Evolutionary conservation across 192 early-diverging fungal species (phyloP).

Genomic region (Helicostylum pulchrum): DNA sequence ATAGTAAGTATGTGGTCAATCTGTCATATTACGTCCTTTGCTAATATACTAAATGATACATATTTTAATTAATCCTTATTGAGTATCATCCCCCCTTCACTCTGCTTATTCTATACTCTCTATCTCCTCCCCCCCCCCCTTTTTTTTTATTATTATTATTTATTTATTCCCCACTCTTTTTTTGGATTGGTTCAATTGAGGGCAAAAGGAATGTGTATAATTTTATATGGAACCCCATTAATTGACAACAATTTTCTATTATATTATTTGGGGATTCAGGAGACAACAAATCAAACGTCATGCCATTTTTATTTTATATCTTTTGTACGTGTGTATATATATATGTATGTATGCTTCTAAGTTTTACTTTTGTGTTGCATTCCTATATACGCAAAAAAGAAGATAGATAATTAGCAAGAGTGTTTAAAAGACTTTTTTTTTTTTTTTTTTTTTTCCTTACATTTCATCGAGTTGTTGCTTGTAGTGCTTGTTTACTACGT

Average conservation of each 20-base stretch:
- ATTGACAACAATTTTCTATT: background rate
- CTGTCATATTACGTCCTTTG: background rate
- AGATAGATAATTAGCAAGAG: no score
- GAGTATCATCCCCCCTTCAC: background rate
- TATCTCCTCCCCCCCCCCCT: background rate
- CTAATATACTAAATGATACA: background rate
- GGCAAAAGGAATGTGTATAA: background rate
- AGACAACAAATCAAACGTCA: background rate
- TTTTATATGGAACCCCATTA: background rate
- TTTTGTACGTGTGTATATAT: background rate
- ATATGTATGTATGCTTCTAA: background rate
- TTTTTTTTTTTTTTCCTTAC: conserved; percentile 24
- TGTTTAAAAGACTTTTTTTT: background rate
- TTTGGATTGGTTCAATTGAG: background rate
- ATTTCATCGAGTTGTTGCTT: conserved; percentile 55
- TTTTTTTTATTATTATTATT: background rate
- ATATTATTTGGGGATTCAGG: background rate
- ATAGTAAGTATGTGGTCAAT: background rate
- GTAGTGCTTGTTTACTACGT: conserved; percentile 68
- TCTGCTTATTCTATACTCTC: no score
- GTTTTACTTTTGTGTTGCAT: background rate
- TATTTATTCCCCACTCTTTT: conserved; percentile 1
- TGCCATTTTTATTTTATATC: background rate
- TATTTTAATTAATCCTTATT: background rate
- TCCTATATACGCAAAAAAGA: background rate